A percentile compares a stretch with the other conserved stretches of the same genome.
Evolutionary conservation across 2,329 filamentous ascomycete genomes (phyloP).

Genomic region (Escovopsis sp.): DNA sequence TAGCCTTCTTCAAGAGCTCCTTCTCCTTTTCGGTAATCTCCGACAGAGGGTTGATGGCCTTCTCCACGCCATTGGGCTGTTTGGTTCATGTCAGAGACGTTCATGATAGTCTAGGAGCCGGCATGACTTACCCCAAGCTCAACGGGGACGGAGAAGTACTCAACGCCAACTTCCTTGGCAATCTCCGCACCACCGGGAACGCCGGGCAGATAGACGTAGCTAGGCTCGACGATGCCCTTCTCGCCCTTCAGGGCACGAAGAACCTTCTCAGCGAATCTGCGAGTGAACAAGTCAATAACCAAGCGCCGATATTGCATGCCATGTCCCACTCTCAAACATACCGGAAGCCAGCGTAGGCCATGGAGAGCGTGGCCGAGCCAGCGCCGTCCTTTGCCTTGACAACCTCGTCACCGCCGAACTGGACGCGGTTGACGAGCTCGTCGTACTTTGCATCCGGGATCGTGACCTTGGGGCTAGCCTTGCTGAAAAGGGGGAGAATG

Average conservation of each 20-base stretch:
- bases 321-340: slow-evolving; percentile 24
- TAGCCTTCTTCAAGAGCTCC: slow-evolving; percentile 62
- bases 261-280: slow-evolving; percentile 83
- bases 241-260: slow-evolving; percentile 79
- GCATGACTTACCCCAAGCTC: slow-evolving; percentile 71
- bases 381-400: slow-evolving; percentile 89
- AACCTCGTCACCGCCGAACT: slow-evolving; percentile 96
- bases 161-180: slow-evolving; percentile 64
- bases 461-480: slow-evolving; percentile 61
- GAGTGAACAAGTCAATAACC: neutral
- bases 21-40: slow-evolving; percentile 77
- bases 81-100: neutral
- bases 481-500: slow-evolving; percentile 94
- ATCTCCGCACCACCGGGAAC: slow-evolving; percentile 78
- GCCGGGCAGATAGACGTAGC: slow-evolving; percentile 88
- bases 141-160: slow-evolving; percentile 94
- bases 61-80: slow-evolving; percentile 71
- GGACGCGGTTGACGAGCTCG: slow-evolving; percentile 81
- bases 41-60: slow-evolving; percentile 66
- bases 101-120: neutral
- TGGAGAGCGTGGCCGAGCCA: slow-evolving; percentile 82
- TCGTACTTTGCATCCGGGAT: slow-evolving; percentile 87
- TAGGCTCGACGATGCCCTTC: slow-evolving; percentile 86
- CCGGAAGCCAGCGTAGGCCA: slow-evolving; percentile 93
- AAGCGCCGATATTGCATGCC: no score